Conservation (phyloP, 129 eudicot species). For the Lactuca sativa region DNA sequence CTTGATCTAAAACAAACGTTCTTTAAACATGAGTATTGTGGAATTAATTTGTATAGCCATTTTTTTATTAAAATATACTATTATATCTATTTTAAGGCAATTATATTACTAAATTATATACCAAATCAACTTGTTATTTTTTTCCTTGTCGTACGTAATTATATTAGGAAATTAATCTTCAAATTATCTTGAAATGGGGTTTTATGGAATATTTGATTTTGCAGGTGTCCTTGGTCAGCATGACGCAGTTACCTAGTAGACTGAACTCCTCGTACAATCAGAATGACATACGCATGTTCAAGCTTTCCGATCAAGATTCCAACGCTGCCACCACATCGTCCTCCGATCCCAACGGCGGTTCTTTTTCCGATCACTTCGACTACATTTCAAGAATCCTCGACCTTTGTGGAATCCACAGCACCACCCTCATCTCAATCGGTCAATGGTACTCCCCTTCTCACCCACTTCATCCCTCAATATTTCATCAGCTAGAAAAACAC, state of each 20-base stretch:
- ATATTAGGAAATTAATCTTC: not conserved
- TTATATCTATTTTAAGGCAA: not conserved
- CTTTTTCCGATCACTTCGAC: slow-evolving; percentile 9
- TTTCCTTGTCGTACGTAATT: not conserved
- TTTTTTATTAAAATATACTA: no score
- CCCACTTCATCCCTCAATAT: slow-evolving; percentile 74
- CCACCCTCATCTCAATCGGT: slow-evolving; percentile 40
- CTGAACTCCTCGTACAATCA: slow-evolving; percentile 55
- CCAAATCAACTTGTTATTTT: not conserved
- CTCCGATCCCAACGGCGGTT: not conserved
- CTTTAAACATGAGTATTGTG: no score
- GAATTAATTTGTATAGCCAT: no score
- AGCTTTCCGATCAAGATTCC: slow-evolving; percentile 12
- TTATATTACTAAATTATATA: not conserved
- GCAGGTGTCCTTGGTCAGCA: slow-evolving; percentile 53
- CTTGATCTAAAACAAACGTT: no score
- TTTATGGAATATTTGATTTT: slow-evolving; percentile 28
- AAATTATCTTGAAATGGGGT: not conserved
- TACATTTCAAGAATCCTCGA: slow-evolving; percentile 59
- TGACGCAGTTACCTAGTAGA: slow-evolving; percentile 51
- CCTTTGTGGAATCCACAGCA: slow-evolving; percentile 39
- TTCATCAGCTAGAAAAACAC: slow-evolving; percentile 46
- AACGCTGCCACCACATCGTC: slow-evolving; percentile 15
- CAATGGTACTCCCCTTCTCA: slow-evolving; percentile 69
- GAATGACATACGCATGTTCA: slow-evolving; percentile 34